These are phyloP conservation scores for Simplicillium aogashimaense DNA, from an alignment of 2,329 filamentous ascomycete genomes.

Conservation along the genomic window DNA sequence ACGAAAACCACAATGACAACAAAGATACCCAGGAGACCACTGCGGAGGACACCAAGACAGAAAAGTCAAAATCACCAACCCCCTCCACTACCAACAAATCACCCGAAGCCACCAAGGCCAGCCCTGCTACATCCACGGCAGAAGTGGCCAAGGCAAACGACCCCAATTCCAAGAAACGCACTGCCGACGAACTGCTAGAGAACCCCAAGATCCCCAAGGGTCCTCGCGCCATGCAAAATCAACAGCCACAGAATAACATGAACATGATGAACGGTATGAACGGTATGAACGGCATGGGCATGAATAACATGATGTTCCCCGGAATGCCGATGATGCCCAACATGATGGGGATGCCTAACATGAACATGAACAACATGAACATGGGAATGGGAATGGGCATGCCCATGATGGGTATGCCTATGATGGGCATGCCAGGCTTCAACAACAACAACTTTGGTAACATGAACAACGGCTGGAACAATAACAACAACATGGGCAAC, in stretches of 20 bases:
- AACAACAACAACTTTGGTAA: constrained; percentile 8
- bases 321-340: constrained; percentile 16
- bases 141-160: constrained; percentile 19
- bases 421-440: constrained; percentile 6
- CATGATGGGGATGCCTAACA: constrained; percentile 24
- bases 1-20: neutral
- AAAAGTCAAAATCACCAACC: constrained; percentile 25
- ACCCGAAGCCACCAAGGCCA: constrained; percentile 16
- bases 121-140: constrained; percentile 23
- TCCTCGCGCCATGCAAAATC: constrained; percentile 54
- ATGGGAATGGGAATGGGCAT: constrained; percentile 8
- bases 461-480: constrained; percentile 9
- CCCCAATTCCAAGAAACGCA: constrained; percentile 61
- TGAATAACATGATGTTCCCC: constrained; percentile 12
- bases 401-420: constrained; percentile 2
- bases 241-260: constrained; percentile 34
- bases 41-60: constrained; percentile 11
- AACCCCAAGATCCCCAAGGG: constrained; percentile 57
- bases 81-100: constrained; percentile 9
- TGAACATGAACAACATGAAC: constrained; percentile 11
- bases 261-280: constrained; percentile 35
- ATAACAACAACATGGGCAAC: neutral
- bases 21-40: constrained; percentile 1
- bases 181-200: constrained; percentile 62
- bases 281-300: constrained; percentile 21